Conservation (phyloP, 495 filamentous ascomycete genomes). For the Pseudevernia furfuracea region DNA sequence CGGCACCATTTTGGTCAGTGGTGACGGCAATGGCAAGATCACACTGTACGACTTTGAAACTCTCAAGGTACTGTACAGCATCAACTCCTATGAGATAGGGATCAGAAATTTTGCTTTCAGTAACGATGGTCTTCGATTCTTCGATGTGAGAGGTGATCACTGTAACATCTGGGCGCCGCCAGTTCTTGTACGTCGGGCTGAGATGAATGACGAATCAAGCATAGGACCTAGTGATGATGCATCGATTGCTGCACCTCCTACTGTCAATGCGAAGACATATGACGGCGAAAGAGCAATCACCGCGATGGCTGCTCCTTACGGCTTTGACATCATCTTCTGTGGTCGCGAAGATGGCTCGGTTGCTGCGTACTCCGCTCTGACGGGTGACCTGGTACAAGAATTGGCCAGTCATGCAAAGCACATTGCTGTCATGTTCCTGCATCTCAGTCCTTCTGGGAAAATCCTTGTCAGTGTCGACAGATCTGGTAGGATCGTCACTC, state of each 20-base stretch:
- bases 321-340: not conserved
- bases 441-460: not conserved
- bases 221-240: not conserved
- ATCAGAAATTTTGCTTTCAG: not conserved
- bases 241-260: not conserved
- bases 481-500: not conserved
- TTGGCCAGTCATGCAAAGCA: not conserved
- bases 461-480: conserved; percentile 2
- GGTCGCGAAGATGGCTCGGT: not conserved
- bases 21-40: not conserved
- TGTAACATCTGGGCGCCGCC: not conserved
- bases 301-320: not conserved
- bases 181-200: not conserved
- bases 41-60: not conserved
- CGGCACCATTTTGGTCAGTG: not conserved
- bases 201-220: not conserved
- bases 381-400: not conserved
- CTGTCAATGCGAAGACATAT: not conserved
- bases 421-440: conserved; percentile 1
- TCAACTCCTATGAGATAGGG: not conserved
- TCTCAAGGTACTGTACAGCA: not conserved
- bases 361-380: not conserved
- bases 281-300: not conserved
- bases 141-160: not conserved
- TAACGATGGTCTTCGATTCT: not conserved